phyloP scores from a whole-genome alignment of 2,329 filamentous ascomycete genomes.

The Xylogone sp. region DNA sequence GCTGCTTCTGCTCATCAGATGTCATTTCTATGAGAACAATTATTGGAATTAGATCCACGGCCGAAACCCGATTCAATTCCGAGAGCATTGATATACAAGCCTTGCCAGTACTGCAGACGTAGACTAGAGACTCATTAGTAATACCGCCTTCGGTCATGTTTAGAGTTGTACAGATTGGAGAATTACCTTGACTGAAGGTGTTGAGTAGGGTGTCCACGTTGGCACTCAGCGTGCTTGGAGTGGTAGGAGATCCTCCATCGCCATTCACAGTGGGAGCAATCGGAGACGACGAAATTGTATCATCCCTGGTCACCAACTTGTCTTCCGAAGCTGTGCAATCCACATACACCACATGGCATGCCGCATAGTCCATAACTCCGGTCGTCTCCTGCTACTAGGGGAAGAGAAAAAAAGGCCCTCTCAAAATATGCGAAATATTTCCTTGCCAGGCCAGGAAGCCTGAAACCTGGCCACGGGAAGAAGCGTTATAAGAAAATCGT shows the following conservation, averaged over 20 bases:
- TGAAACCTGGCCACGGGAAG: too few species aligned
- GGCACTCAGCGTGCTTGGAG: conserved; percentile 34
- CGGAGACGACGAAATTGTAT: conserved; percentile 24
- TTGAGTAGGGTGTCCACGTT: conserved; percentile 46
- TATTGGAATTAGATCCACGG: conserved; percentile 45
- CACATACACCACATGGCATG: conserved; percentile 40
- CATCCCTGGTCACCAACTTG: conserved; percentile 29
- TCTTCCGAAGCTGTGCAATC: conserved; percentile 35
- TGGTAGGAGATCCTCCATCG: conserved; percentile 9
- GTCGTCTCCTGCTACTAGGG: too few species aligned
- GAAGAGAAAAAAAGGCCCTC: too few species aligned
- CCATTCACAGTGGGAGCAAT: conserved; percentile 16
- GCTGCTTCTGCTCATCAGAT: conserved; percentile 32
- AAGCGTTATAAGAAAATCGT: too few species aligned
- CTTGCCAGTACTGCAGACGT: conserved; percentile 47
- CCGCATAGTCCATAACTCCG: conserved; percentile 35
- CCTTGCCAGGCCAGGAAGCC: too few species aligned
- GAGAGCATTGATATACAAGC: conserved; percentile 49
- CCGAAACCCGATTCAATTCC: conserved; percentile 43
- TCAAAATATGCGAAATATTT: too few species aligned
- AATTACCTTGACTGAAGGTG: conserved; percentile 49
- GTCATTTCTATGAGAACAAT: conserved; percentile 52
- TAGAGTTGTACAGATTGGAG: too few species aligned
- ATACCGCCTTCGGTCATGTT: too few species aligned
- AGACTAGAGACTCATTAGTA: conserved; percentile 42